Conservation (phyloP, 768 basidiomycete species). For the Symmetrospora coprosmae region DNA sequence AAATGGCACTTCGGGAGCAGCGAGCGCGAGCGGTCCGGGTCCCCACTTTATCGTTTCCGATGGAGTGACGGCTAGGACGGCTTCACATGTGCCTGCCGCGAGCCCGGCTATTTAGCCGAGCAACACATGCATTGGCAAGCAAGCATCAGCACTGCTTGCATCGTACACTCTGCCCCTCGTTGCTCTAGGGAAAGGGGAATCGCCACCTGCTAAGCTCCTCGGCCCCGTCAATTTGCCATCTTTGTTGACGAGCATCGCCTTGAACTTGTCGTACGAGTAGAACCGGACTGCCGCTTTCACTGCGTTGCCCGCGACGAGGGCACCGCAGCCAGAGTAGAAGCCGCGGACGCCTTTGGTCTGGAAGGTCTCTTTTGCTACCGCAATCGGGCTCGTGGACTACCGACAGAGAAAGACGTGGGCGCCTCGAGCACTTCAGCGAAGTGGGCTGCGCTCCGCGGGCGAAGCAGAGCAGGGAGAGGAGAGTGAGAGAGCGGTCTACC, state of each 20-base stretch:
- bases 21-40: too few species aligned
- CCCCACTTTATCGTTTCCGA: slow-evolving; percentile 95
- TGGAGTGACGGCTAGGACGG: slow-evolving; percentile 85
- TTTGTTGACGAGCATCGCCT: slow-evolving; percentile 61
- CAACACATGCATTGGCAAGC: neutral
- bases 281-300: slow-evolving; percentile 92
- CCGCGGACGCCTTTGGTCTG: slow-evolving; percentile 61
- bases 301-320: slow-evolving; percentile 79
- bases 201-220: slow-evolving; percentile 61
- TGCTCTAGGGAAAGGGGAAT: neutral
- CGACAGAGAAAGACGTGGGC: neutral
- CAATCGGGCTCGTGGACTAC: slow-evolving; percentile 55
- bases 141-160: neutral
- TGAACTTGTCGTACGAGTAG: slow-evolving; percentile 85
- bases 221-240: slow-evolving; percentile 84
- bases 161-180: too few species aligned
- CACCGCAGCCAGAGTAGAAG: slow-evolving; percentile 61
- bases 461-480: too few species aligned
- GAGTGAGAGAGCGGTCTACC: neutral
- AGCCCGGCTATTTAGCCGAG: slow-evolving; percentile 40
- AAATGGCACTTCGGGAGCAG: neutral
- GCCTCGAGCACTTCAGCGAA: neutral
- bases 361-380: slow-evolving; percentile 61
- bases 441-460: neutral
- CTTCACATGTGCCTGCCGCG: slow-evolving; percentile 70